phyloP scores from a whole-genome alignment of 1,284 basidiomycete species.

The Lignosus rhinocerotis region DNA sequence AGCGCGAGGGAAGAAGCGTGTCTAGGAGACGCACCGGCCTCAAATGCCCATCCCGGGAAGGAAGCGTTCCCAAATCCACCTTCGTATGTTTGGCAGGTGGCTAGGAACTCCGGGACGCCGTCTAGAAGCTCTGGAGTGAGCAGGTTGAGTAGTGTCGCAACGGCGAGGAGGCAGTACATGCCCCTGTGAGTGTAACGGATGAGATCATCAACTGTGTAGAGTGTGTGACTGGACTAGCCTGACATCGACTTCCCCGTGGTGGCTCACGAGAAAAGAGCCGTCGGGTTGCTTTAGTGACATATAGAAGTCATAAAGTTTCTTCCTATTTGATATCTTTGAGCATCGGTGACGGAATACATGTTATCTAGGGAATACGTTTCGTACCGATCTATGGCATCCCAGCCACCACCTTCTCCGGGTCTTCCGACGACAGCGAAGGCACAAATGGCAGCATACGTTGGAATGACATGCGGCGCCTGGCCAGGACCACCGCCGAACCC shows the following conservation, averaged over 20 bases:
- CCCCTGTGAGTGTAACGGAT: conserved; percentile 45
- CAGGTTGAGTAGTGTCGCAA: conserved; percentile 75
- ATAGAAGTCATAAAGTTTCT: conserved; percentile 86
- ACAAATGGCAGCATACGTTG: conserved; percentile 89
- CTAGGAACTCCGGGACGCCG: conserved; percentile 65
- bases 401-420: conserved; percentile 73
- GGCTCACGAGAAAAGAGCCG: conserved; percentile 91
- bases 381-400: conserved; percentile 80
- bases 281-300: conserved; percentile 92
- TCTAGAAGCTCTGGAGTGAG: conserved; percentile 85
- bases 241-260: conserved; percentile 92
- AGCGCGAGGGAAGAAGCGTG: background rate
- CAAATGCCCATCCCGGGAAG: conserved; percentile 49
- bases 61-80: conserved; percentile 92
- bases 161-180: conserved; percentile 74
- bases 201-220: background rate
- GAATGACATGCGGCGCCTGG: conserved; percentile 86
- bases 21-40: conserved; percentile 18
- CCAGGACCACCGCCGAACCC: conserved; percentile 93
- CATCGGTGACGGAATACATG: background rate
- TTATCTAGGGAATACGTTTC: conserved; percentile 20
- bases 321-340: conserved; percentile 37
- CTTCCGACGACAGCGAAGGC: conserved; percentile 82
- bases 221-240: conserved; percentile 49
- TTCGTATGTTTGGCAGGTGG: conserved; percentile 95